Base-by-base conservation (phyloP, 345 rosid genomes). In the Punica granatum region DNA sequence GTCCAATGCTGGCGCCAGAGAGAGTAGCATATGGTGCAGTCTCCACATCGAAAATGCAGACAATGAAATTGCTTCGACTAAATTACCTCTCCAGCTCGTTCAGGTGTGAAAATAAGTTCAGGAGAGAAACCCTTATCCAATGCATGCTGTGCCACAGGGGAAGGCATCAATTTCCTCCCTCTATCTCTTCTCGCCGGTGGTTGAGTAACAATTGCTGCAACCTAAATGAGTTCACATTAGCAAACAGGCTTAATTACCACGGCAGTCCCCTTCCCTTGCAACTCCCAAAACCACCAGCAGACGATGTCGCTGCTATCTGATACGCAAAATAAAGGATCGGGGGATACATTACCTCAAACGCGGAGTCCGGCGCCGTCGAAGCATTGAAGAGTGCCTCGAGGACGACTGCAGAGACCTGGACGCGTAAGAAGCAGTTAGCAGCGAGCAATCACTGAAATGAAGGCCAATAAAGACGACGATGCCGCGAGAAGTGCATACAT, bases 201-300 rank as follows among this genome's bases (percentile, higher is more conserved):
- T 67, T 91, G 99, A 25, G 96, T 94, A 42, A 94, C 95, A 67
- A 94, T 81, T 53, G 96, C 97, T 64, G 96, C 92, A 76, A 91
- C 88, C 98, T 93, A 74, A 72, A 77, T 61, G 60, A 32, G 31
- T 23, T 21, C 19, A 32, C 46, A 69, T 69, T 25, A 74, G 72
- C 28, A 2, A 72, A 35, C 34, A 0, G 5, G 34, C 43, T n/a
- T 26, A 44, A 43, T 63, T 51, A 13, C 53, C 23, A 46, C 7
- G 8, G 59, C 21, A 53, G 13, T 53, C 59, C 41, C 6, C 41
- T 37, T 0, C 7, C 53, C 53, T 18, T 18, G n/a, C 7, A 4
- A n/a, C 23, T 23, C 23, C 30, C 58, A n/a, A 51, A 51, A 7
- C n/a, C n/a, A 5, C 28, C 28, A 23, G 30, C n/a, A 51, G n/a